Evolutionary conservation across 108 stramenopile species (phyloP).

Genomic region (Nitzschia putrida): DNA sequence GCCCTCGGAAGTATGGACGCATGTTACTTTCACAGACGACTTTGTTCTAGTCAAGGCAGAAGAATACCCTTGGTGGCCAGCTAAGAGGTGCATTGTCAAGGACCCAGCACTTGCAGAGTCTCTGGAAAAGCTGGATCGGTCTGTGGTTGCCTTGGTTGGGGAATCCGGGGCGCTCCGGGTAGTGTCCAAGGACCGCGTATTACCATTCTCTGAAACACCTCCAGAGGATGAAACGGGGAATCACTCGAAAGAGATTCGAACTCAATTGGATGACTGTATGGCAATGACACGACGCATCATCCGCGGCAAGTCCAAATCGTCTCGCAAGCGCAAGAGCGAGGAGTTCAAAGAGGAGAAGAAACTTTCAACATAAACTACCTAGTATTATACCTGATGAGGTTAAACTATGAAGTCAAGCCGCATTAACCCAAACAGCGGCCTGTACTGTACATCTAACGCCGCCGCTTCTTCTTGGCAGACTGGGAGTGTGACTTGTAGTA

Average conservation of each 20-base stretch:
- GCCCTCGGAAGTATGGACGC: constrained; percentile 68
- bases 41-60: constrained; percentile 73
- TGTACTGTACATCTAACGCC: background rate
- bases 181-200: constrained; percentile 48
- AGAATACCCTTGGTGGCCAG: constrained; percentile 84
- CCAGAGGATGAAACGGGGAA: constrained; percentile 51
- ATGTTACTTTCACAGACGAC: constrained; percentile 64
- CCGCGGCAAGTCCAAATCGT: constrained; percentile 51
- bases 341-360: constrained; percentile 26
- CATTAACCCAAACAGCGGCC: too few species aligned
- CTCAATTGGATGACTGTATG: constrained; percentile 69
- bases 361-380: constrained; percentile 4
- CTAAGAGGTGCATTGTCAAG: constrained; percentile 62
- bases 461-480: constrained; percentile 47
- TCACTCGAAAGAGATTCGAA: constrained; percentile 46
- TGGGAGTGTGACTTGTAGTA: constrained; percentile 69
- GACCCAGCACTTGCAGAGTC: constrained; percentile 46
- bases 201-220: constrained; percentile 50
- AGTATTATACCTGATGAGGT: too few species aligned
- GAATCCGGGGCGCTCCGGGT: constrained; percentile 63
- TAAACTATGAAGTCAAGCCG: too few species aligned
- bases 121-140: constrained; percentile 42
- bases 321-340: constrained; percentile 7
- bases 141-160: constrained; percentile 73
- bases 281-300: constrained; percentile 66